Percentiles rank a stretch among this genome's conserved stretches.
Conservation (phyloP, 257 asterid genomes). For the Solanum ossicruentum region DNA sequence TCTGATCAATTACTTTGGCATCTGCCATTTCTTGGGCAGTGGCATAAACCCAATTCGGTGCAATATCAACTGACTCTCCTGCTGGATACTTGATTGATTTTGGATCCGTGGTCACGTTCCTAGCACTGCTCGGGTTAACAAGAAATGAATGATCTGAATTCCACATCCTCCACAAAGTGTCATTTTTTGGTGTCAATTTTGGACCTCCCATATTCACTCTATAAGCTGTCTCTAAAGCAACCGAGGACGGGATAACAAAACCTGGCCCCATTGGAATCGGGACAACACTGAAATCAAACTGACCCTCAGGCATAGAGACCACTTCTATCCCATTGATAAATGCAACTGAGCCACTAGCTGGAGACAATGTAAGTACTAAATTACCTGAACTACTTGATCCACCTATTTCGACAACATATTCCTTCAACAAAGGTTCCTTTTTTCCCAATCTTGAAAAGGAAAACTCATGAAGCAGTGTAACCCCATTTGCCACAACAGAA, state of each 20-base stretch:
- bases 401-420: conserved; percentile 18
- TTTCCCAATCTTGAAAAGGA: conserved; percentile 8
- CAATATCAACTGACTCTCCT: conserved; percentile 18
- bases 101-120: conserved; percentile 7
- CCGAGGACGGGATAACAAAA: conserved; percentile 2
- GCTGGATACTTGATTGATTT: conserved; percentile 10
- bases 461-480: conserved; percentile 22
- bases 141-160: conserved; percentile 18
- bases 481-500: conserved; percentile 25
- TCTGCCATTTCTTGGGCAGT: conserved; percentile 31
- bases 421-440: conserved; percentile 11
- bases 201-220: conserved; percentile 26
- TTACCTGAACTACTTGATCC: conserved; percentile 8
- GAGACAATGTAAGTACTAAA: conserved; percentile 12
- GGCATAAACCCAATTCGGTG: conserved; percentile 22
- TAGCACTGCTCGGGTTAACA: conserved; percentile 9
- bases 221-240: conserved; percentile 16
- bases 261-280: conserved; percentile 11
- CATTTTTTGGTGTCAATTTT: conserved; percentile 17
- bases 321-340: conserved; percentile 25
- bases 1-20: conserved; percentile 15
- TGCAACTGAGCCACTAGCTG: conserved; percentile 15
- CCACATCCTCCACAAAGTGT: conserved; percentile 24
- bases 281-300: conserved; percentile 8
- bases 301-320: conserved; percentile 20